Base-by-base conservation (phyloP, 2,329 filamentous ascomycete species). In the Trichoderma sp. region DNA sequence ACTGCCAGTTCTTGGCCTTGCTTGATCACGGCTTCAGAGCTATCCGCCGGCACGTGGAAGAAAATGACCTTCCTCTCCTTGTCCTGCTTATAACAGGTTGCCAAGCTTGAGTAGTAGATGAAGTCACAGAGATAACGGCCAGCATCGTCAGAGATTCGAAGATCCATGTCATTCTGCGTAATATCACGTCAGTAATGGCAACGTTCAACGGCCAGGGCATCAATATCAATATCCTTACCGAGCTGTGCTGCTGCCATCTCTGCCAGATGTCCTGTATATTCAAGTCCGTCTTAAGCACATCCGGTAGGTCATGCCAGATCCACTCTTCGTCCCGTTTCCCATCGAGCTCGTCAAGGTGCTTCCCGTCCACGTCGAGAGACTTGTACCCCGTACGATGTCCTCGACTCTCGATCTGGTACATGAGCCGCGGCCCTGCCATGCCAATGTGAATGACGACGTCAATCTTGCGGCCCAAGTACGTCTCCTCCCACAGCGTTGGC, bases 361-460 rank as follows among this genome's bases (percentile, higher is more conserved):
- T 82, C 4, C 87, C 88, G 75, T 94, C 90, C n/a, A 94, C 88
- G 78, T 97, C 94, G 23, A 82, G 82, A 75, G 91, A 86, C 20
- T 82, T 81, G 81, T 97, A 97, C 4, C 91, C 91, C 75, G 93
- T 90, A 47, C 92, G 87, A 77, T 93, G 91, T 0, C 88, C 93
- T 43, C 87, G 84, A 12, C 88, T 86, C 82, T 97, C 94, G 9
- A 95, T 83, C 12, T 88, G 87, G 79, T 95, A 97, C 75, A 88
- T 80, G 15, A 89, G 76, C 80, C 86, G 75, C 82, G 88, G 77
- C 79, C 92, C 78, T 79, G 93, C 92, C 87, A 97, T 94, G 73
- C 94, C 94, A 66, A 97, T 92, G 80, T 97, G 93, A 4, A 97
- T 80, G 26, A 90, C 85, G 34, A 92, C 81, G 79, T 97, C 92